These are phyloP conservation scores for Protomyces gravidus DNA, from an alignment of 1,139 yeast genomes.

Conservation along the genomic window DNA sequence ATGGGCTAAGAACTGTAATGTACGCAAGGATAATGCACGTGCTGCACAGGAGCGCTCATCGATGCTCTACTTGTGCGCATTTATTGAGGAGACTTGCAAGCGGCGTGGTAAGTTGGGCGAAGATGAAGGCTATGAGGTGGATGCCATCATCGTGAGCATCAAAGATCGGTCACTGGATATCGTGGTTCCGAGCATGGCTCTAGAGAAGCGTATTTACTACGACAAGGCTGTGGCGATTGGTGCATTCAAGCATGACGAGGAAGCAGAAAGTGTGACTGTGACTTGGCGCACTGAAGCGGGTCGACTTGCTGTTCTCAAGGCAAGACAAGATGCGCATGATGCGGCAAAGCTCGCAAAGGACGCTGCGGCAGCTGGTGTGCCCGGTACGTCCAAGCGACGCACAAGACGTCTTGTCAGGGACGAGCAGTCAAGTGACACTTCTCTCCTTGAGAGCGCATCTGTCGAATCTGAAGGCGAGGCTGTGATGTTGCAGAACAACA, in stretches of 20 bases:
- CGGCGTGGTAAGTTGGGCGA: slow-evolving; percentile 72
- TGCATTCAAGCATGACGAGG: slow-evolving; percentile 10
- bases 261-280: slow-evolving; percentile 6
- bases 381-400: background rate
- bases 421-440: background rate
- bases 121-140: slow-evolving; percentile 60
- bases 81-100: slow-evolving; percentile 45
- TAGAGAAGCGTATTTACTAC: slow-evolving; percentile 95
- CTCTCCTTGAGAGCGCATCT: background rate
- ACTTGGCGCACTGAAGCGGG: slow-evolving; percentile 15
- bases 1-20: slow-evolving; percentile 83
- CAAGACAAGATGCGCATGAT: slow-evolving; percentile 2
- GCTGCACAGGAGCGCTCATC: slow-evolving; percentile 92
- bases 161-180: slow-evolving; percentile 96
- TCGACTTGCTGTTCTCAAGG: slow-evolving; percentile 3
- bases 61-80: slow-evolving; percentile 77
- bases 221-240: slow-evolving; percentile 52
- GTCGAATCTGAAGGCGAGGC: background rate
- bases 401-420: background rate
- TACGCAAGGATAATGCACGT: slow-evolving; percentile 90
- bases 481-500: background rate
- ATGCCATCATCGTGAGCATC: slow-evolving; percentile 91
- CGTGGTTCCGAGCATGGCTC: slow-evolving; percentile 87
- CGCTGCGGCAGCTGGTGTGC: background rate
- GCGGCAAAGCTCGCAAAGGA: background rate